phyloP scores from a whole-genome alignment of 352 stramenopile species.

The Globisporangium spinosum region DNA sequence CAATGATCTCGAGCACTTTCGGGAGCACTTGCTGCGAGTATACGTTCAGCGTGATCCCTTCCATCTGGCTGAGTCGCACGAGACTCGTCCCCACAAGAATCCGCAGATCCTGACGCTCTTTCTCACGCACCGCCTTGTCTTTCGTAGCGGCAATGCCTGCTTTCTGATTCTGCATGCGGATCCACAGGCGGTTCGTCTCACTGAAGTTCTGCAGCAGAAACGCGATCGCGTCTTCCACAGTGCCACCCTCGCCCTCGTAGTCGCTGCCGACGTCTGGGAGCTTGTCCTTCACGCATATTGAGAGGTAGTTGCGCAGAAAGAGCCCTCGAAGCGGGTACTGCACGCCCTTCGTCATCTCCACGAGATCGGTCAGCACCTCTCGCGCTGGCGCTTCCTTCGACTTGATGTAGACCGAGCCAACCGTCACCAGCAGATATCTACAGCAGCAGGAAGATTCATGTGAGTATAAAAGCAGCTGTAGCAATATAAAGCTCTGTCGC shows the following conservation, averaged over 20 bases:
- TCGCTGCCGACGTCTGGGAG: constrained; percentile 85
- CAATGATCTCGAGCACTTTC: constrained; percentile 91
- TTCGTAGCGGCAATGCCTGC: constrained; percentile 50
- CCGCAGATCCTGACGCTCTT: constrained; percentile 92
- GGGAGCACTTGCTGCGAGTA: constrained; percentile 92
- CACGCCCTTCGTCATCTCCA: constrained; percentile 98
- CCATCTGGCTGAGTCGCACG: constrained; percentile 94
- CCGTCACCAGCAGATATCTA: constrained; percentile 94
- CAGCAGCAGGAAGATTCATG: not conserved
- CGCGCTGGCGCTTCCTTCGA: constrained; percentile 61
- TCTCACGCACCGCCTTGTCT: constrained; percentile 73
- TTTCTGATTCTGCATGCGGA: constrained; percentile 95
- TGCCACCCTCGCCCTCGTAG: constrained; percentile 71
- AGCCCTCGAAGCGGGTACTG: constrained; percentile 97
- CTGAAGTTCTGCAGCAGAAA: constrained; percentile 97
- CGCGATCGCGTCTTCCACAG: constrained; percentile 89
- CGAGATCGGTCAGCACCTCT: constrained; percentile 96
- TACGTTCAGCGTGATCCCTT: constrained; percentile 89
- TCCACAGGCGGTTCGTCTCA: constrained; percentile 98
- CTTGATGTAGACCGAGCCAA: constrained; percentile 95
- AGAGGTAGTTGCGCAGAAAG: constrained; percentile 98
- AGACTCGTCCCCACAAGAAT: constrained; percentile 97
- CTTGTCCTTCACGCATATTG: constrained; percentile 89
- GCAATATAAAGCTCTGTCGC: not conserved
- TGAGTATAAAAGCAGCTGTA: not conserved